Conservation (phyloP, 495 filamentous ascomycete species). For the Podospora fimiseda region DNA sequence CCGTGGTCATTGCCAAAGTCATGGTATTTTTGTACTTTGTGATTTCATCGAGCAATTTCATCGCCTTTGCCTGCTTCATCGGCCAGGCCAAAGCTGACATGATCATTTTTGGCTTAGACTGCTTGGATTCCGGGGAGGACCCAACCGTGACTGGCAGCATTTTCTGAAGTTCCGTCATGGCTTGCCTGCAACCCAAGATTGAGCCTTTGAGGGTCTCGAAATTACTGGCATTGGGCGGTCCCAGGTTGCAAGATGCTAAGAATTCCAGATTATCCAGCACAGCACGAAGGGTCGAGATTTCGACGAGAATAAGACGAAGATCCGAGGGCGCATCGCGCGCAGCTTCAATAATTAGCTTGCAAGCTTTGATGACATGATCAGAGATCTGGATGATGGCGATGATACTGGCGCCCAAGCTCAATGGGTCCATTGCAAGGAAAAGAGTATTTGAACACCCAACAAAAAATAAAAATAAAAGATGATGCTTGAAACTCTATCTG, state of each 20-base stretch:
- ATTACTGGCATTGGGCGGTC: background rate
- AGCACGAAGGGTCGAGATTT: background rate
- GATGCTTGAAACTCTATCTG: background rate
- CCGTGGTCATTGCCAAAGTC: conserved; percentile 5
- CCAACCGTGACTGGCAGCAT: background rate
- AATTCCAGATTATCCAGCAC: conserved; percentile 4
- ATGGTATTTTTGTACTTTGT: conserved; percentile 14
- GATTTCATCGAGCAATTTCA: conserved; percentile 10
- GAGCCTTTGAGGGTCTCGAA: background rate
- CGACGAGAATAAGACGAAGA: conserved; percentile 9
- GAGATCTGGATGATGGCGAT: conserved; percentile 10
- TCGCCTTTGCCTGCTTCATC: conserved; percentile 6
- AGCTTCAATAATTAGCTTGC: conserved; percentile 1
- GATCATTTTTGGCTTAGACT: conserved; percentile 5
- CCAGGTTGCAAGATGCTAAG: background rate
- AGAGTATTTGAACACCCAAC: background rate
- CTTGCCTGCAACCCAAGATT: conserved; percentile 1
- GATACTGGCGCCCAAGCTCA: conserved; percentile 6
- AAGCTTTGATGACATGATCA: conserved; percentile 3
- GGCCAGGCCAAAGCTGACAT: conserved; percentile 11
- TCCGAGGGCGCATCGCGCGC: conserved; percentile 6
- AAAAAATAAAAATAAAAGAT: background rate
- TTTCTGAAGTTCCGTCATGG: background rate
- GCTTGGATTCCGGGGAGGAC: background rate
- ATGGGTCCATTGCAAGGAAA: conserved; percentile 2